Conservation (phyloP, 2,329 filamentous ascomycete species). For the Biscogniauxia marginata region DNA sequence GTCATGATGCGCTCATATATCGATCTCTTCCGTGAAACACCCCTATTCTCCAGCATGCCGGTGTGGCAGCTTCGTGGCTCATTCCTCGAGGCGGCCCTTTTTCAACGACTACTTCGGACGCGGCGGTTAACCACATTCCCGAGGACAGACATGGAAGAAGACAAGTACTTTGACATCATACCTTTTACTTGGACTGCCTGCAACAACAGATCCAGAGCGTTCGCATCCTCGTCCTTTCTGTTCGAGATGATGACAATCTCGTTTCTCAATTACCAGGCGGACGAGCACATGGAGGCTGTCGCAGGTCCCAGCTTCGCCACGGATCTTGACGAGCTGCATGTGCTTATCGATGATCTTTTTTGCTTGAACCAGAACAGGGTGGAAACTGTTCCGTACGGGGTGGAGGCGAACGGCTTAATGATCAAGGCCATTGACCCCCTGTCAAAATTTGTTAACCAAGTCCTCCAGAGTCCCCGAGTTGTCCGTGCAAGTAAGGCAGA, state of each 20-base stretch:
- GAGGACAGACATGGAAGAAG: conserved; percentile 20
- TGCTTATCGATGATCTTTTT: conserved; percentile 10
- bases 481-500: conserved; percentile 4
- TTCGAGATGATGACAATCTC: conserved; percentile 21
- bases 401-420: background rate
- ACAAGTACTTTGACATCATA: conserved; percentile 25
- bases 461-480: conserved; percentile 7
- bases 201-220: conserved; percentile 17
- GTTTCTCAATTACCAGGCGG: conserved; percentile 22
- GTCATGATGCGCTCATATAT: conserved; percentile 4
- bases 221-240: conserved; percentile 19
- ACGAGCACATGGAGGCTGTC: conserved; percentile 23
- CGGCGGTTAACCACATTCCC: conserved; percentile 18
- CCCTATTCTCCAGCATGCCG: conserved; percentile 13
- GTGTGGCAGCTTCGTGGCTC: conserved; percentile 20
- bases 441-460: conserved; percentile 14
- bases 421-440: conserved; percentile 12
- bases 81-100: conserved; percentile 16
- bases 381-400: background rate
- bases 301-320: conserved; percentile 14
- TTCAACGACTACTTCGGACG: conserved; percentile 16
- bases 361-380: too few species aligned
- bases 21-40: conserved; percentile 5
- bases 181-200: conserved; percentile 22
- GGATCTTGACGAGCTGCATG: conserved; percentile 7